A percentile compares a stretch with the other conserved stretches of the same genome.
phyloP scores from a whole-genome alignment of 371 early-diverging fungal species.

The Nosema muscidifuracis region DNA sequence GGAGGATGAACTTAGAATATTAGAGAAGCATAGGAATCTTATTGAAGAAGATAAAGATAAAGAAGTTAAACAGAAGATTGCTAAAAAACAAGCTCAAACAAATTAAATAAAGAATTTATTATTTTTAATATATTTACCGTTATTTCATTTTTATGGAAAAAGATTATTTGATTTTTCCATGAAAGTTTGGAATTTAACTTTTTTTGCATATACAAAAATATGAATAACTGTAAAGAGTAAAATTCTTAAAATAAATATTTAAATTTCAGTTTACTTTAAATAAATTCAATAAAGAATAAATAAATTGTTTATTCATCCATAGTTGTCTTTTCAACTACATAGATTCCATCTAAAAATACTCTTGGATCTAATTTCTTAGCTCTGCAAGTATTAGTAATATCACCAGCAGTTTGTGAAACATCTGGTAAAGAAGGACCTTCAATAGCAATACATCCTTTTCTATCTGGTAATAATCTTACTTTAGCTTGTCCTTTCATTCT shows the following conservation, averaged over 20 bases:
- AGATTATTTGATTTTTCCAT: too few species aligned
- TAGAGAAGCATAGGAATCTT: conserved; percentile 43
- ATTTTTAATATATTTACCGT: neutral
- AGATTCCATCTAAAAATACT: conserved; percentile 94
- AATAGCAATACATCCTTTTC: conserved; percentile 91
- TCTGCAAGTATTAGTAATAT: conserved; percentile 74
- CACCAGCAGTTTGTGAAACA: conserved; percentile 89
- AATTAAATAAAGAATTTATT: neutral
- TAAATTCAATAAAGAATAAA: too few species aligned
- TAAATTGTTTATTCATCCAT: conserved; percentile 41
- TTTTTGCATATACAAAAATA: too few species aligned
- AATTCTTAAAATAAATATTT: too few species aligned
- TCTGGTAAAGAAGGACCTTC: conserved; percentile 86
- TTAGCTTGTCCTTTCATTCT: conserved; percentile 83
- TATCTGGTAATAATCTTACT: conserved; percentile 68
- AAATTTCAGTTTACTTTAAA: too few species aligned
- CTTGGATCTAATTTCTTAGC: conserved; percentile 91
- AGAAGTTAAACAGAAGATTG: neutral
- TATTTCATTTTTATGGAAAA: too few species aligned
- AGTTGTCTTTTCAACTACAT: conserved; percentile 55
- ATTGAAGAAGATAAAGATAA: conserved; percentile 3
- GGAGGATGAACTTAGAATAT: conserved; percentile 46
- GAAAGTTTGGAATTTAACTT: too few species aligned
- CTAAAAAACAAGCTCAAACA: conserved; percentile 9
- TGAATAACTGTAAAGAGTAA: too few species aligned